These are phyloP conservation scores for Eimeria mitis DNA, from an alignment of 169 alveolate genomes.

Conservation along the genomic window DNA sequence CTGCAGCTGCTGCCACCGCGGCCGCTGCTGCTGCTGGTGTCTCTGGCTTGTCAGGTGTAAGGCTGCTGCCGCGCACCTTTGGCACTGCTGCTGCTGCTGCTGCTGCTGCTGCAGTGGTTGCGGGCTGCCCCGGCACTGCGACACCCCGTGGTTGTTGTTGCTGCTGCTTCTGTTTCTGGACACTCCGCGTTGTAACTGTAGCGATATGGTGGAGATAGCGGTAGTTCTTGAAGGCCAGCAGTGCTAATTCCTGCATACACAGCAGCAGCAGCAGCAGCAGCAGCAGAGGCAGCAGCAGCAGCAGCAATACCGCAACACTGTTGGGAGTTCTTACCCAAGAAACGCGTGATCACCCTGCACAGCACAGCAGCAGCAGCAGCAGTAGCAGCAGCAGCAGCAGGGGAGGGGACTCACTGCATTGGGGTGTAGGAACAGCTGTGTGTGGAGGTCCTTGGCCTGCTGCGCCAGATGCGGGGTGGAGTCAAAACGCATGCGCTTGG, in stretches of 20 bases:
- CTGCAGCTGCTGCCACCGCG: conserved; percentile 7
- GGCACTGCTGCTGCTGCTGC: conserved; percentile 22
- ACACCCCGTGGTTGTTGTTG: background rate
- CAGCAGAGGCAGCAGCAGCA: background rate
- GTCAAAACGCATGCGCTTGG: conserved; percentile 55
- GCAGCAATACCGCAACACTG: background rate
- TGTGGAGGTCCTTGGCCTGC: conserved; percentile 31
- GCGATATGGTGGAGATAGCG: conserved; percentile 27
- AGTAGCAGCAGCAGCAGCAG: conserved; percentile 5
- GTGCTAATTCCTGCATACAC: conserved; percentile 10
- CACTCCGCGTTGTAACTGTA: conserved; percentile 4
- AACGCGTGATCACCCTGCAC: background rate
- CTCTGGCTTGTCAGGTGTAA: background rate
- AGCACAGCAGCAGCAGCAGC: conserved; percentile 32
- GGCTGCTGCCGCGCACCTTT: conserved; percentile 1
- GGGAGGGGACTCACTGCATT: background rate
- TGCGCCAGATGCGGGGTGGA: background rate
- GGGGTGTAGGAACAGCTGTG: conserved; percentile 50
- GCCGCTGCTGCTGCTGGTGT: background rate
- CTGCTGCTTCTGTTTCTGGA: conserved; percentile 12
- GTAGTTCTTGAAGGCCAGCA: conserved; percentile 23
- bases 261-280: conserved; percentile 35
- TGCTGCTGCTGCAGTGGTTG: conserved; percentile 17
- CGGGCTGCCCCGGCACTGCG: conserved; percentile 35
- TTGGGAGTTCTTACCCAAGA: background rate